Evolutionary conservation across 1,284 basidiomycete species (phyloP), one percentile per base, ranked within the genome.

Genomic region (Tilletia indica): DNA sequence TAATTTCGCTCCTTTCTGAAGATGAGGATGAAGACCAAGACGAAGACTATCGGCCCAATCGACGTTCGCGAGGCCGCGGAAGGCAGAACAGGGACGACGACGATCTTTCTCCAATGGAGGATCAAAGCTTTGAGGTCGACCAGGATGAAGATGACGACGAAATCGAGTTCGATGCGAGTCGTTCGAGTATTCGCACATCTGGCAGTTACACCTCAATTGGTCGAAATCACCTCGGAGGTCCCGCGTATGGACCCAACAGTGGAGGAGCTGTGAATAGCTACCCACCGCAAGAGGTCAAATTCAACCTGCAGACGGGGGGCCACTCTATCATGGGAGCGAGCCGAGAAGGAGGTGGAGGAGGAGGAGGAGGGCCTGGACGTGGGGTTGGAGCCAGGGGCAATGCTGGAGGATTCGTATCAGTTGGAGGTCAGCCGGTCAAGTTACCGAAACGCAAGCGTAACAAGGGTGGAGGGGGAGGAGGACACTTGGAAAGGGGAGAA

Each of bases 81-180:
- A 34, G 25, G 34, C 25, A 31, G 21, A 3, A 2, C 3, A 12
- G 3, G 21, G 56, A 31, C 25, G 25, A 31, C 11, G 56, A 31
- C 25, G 56, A 58, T n/a, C 21, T 12, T 8, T 58, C n/a, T 19
- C 19, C 16, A 19, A 54, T n/a, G 34, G 56, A 58, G 4, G 21
- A 21, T 58, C 56, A 25, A 14, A n/a, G 12, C 21, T 38, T 21
- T 42, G 25, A 25, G 6, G 39, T 6, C 54, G n/a, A 54, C 38
- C 8, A 69, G 36, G 54, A 54, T 39, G 31, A 68, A 6, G 68
- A 69, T 31, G 54, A 49, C 36, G 45, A 49, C 21, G 67, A 31
- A 5, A 4, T 21, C 45, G 45, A 49, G 16, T 6, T 9, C 6
- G 68, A 69, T 54, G 68, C n/a, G 39, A n/a, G 47, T 25, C 61